Base-by-base conservation (phyloP, 2,329 filamentous ascomycete species). In the Fusarium sacchari region DNA sequence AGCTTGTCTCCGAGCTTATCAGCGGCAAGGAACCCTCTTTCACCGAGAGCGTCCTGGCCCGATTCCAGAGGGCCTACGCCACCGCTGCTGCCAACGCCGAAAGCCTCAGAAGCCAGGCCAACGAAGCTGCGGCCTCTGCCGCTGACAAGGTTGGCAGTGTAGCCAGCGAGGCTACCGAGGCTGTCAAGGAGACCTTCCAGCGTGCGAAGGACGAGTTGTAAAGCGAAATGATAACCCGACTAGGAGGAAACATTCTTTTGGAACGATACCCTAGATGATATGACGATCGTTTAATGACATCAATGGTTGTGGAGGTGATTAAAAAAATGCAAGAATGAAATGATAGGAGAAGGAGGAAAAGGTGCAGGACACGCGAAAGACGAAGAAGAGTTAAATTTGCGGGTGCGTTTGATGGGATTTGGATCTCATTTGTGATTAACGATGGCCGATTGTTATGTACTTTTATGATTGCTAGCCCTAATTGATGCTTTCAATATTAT, bases 21-120 rank as follows among this genome's bases (percentile, higher is more conserved):
- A 83, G 88, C 44, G 94, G 93, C 60, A 94, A 92, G 80, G 94
- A 97, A 79, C 91, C 93, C 1, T 90, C 91, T 20, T 97, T 94
- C 77, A 95, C 92, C 0, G 93, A 97, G 78, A 95, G 93, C 67
- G 92, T 96, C 7, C 90, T 94, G 82, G 90, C 86, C 59, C 89
- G 92, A 58, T 86, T 97, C 18, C 89, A 89, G 63, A 91, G 88
- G 7, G 93, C 90, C 1, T 96, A 96, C 78, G 89, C 90, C 30
- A 93, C 91, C 0, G 92, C 90, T 3, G 83, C 88, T 5, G 86
- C 89, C 1, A 90, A 86, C 2, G 84, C 87, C 13, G 86, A 86
- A 17, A 87, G 84, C 66, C 68, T 82, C 46, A 82, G 80, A 15
- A 81, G 75, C 60, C 77, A 82, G 34, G 82, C 81, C 13, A 80